Evolutionary conservation across 1,139 yeast species (phyloP), one percentile per base, ranked within the genome.

Genomic region (Sugiyamaella novakii): DNA sequence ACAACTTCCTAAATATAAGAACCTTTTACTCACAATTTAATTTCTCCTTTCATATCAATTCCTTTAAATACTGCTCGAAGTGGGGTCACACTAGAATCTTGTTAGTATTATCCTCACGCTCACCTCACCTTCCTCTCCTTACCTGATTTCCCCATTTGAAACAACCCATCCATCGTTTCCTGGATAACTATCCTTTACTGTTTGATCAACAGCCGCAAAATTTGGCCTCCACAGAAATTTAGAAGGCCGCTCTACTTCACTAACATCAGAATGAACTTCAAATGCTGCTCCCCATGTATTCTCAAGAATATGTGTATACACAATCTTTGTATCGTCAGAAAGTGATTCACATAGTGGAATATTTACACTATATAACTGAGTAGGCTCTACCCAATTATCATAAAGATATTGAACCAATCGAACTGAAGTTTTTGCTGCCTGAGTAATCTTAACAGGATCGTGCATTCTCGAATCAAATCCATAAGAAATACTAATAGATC

Each of bases 181-280:
- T 4, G 67, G 69, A 36, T 44, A 30, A 51, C 83, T 80, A 12
- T 65, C 70, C 35, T 75, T 68, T 7, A 87, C 83, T 29, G 81
- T 77, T 49, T 78, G 72, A 59, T 83, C 84, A 22, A 86, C 91
- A 22, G 76, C 70, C 45, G 77, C 78, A 68, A 88, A 89, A 63
- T 89, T 82, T 0, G 98, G 98, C 42, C 75, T 73, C 98, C 98
- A 92, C 54, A 73, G 71, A 67, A 81, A 92, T 47, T 76, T 73
- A 5, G 54, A 51, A 28, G 57, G 49, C 3, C 52, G 47, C 27
- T 51, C 43, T 12, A 52, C 58, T 39, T 54, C 55, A 19, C 12
- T 22, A 21, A 10, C 15, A 29, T 29, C 36, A 21, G 43, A 18
- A 29, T 34, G 43, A 14, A 63, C 61, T 45, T 66, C 69, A 58